Evolutionary conservation across 257 asterid genomes (phyloP), one percentile per base, ranked within the genome.

Genomic region (Solanum infundibuliforme): DNA sequence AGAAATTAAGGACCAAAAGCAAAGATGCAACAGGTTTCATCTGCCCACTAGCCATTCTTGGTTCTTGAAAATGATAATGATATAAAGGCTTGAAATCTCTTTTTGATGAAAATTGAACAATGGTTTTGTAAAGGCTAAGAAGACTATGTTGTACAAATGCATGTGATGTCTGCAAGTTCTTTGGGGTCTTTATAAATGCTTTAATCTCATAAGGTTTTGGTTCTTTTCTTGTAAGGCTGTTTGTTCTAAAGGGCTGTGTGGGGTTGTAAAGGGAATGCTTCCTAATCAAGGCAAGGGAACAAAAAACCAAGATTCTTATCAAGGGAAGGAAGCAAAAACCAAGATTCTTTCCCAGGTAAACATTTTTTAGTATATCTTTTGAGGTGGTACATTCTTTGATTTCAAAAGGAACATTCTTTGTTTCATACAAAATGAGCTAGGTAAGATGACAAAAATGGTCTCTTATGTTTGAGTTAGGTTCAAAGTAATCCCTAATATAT

Each of bases 141-240:
- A 39, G 41, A 84, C 79, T 75, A 46, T 58, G 27, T 65, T 88
- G 84, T 86, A 83, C 20, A 69, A 36, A 38, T 77, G 85, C 87
- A 87, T 87, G 89, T 88, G 75, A 34, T 58, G 52, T 38, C 31
- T 31, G 91, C 34, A 58, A 86, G 36, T 74, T 62, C 39, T n/a
- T 39, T 84, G 88, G 86, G 88, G 82, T 68, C 68, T 68, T 89
- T 91, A 89, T 94, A 92, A 34, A 69, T 77, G 85, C 32, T 5
- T 71, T 3, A 10, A 69, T 36, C 58, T 27, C 29, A 83, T 21
- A 65, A 87, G 88, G 90, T 27, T 79, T 89, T 77, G 66, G 95
- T 96, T 95, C 99, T 90, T 95, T 96, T 89, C 99, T 93, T 96
- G 97, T 87, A 91, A 94, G 96, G 93, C 90, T 92, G 96, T 69